Base-by-base conservation (phyloP, 2,329 filamentous ascomycete genomes). In the Esteya vermicola region DNA sequence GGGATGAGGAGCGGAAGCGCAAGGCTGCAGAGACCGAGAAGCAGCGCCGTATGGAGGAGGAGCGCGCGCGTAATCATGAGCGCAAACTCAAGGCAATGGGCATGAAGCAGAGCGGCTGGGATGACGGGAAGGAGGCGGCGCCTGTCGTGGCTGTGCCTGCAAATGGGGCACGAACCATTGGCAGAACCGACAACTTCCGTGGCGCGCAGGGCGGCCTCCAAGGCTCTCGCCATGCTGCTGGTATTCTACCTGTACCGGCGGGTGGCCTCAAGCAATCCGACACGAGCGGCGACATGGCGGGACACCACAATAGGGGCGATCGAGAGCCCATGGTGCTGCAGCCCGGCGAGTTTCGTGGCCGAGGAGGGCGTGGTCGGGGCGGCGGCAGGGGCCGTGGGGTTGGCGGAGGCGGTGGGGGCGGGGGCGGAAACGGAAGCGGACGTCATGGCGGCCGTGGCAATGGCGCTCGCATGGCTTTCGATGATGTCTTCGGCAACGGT, bases 61-160 rank as follows among this genome's bases (percentile, higher is more conserved):
- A 78, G 58, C 64, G 75, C 12, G 70, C 67, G 20, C 66, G 65
- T 47, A 78, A 78, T 50, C 56, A 73, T 9, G 71, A 75, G 55
- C 58, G 74, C 38, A 78, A 78, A 52, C 60, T 78, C 18, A 70
- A 70, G 47, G 73, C 73, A 1, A 66, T 77, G 58, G 63, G 64
- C 23, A 59, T 57, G 35, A 70, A 67, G 52, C 65, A 71, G 30
- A 64, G 63, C 23, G 65, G 62, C 45, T 78, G 73, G 75, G 74
- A 78, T 43, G 65, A 71, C 50, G 72, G 71, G 31, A 77, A 76
- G 55, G 57, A 55, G 10, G 58, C 58, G 10, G 48, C 57, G 13
- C 57, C 54, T 14, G 60, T 62, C 47, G 28, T 12, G 27, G 27
- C 8, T 20, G 36, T 21, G 36, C 39, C n/a, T n/a, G n/a, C n/a